phyloP scores from a whole-genome alignment of 495 filamentous ascomycete species.

The Saxispiralis lemnorum region DNA sequence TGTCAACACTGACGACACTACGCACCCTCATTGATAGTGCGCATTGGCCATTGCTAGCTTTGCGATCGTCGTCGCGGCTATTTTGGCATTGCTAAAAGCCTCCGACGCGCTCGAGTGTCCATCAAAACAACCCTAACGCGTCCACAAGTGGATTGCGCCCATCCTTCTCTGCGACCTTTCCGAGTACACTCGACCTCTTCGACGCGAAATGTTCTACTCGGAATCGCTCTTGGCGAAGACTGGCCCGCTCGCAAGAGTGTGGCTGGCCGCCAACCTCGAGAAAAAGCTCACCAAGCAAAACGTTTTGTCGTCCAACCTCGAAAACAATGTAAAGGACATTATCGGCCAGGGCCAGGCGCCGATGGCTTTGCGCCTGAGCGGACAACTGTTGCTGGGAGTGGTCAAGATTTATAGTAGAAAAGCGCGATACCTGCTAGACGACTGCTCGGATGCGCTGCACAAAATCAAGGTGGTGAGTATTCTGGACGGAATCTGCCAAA shows the following conservation, averaged over 20 bases:
- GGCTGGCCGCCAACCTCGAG: slow-evolving; percentile 93
- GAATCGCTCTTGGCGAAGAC: slow-evolving; percentile 91
- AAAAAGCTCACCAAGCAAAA: slow-evolving; percentile 92
- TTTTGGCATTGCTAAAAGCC: too few relatives aligned
- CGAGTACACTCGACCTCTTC: background rate
- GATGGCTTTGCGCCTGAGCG: slow-evolving; percentile 84
- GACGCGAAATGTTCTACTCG: slow-evolving; percentile 74
- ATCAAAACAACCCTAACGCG: slow-evolving; percentile 1
- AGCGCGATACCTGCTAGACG: slow-evolving; percentile 84
- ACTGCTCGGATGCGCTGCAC: slow-evolving; percentile 90
- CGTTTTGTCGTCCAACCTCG: slow-evolving; percentile 78
- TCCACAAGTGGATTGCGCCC: background rate
- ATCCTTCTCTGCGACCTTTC: background rate
- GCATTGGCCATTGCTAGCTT: too few relatives aligned
- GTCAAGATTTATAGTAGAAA: slow-evolving; percentile 95
- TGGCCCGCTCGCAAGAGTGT: slow-evolving; percentile 89
- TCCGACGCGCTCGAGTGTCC: background rate
- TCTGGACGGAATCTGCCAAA: background rate
- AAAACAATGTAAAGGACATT: slow-evolving; percentile 84
- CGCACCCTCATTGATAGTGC: too few relatives aligned
- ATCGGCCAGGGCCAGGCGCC: slow-evolving; percentile 85
- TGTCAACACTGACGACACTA: too few relatives aligned
- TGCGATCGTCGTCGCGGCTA: too few relatives aligned
- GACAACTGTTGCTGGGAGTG: slow-evolving; percentile 83
- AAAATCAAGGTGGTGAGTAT: slow-evolving; percentile 88